Evolutionary conservation across 345 rosid genomes (phyloP).

Genomic region (Rhizophora apiculata): DNA sequence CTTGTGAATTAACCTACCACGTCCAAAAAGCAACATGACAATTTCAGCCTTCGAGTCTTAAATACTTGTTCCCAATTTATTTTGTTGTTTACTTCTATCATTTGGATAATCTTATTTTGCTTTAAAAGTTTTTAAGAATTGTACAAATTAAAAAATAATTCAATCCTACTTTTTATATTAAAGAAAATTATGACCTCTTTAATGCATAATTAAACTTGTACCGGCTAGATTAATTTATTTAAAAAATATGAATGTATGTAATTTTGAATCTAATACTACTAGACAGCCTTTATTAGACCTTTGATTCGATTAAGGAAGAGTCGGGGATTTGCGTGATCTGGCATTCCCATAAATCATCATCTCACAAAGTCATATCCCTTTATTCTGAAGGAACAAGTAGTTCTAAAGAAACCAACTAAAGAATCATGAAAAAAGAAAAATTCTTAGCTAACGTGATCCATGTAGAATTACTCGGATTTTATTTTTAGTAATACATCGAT

Average conservation of each 20-base stretch:
- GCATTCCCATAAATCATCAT: conserved; percentile 19
- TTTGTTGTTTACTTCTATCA: background rate
- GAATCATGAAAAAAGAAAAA: too few relatives aligned
- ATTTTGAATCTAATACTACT: too few relatives aligned
- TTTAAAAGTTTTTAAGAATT: too few relatives aligned
- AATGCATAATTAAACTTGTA: too few relatives aligned
- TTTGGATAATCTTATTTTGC: background rate
- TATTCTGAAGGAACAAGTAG: conserved; percentile 16
- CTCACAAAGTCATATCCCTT: conserved; percentile 12
- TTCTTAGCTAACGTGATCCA: too few relatives aligned
- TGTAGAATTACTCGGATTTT: too few relatives aligned
- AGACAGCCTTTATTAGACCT: background rate
- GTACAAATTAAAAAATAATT: too few relatives aligned
- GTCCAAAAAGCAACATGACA: background rate
- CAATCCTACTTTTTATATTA: too few relatives aligned
- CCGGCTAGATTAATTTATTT: too few relatives aligned
- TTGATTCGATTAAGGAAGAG: background rate
- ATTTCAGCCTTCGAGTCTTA: background rate
- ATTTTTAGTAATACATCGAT: background rate
- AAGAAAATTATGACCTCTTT: too few relatives aligned
- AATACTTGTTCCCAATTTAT: background rate
- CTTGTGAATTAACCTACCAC: background rate
- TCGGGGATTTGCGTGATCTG: background rate
- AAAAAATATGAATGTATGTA: too few relatives aligned
- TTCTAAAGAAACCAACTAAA: background rate